Evolutionary conservation across 768 basidiomycete species (phyloP).

Genomic region (Suillus occidentalis): DNA sequence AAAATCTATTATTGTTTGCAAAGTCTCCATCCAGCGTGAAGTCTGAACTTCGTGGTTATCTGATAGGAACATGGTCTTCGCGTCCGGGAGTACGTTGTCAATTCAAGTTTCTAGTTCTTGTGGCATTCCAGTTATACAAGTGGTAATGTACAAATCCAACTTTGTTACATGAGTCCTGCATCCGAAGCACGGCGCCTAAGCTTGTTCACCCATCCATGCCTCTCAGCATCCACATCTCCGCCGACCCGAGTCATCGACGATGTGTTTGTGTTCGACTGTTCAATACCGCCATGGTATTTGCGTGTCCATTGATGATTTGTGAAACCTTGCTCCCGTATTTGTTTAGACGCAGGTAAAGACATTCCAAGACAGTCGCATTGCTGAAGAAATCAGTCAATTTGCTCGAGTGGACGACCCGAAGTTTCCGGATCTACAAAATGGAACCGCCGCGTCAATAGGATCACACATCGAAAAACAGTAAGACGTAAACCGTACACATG

Average conservation of each 20-base stretch:
- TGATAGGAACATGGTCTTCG: too few species aligned
- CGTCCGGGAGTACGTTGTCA: too few species aligned
- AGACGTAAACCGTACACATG: conserved; percentile 5
- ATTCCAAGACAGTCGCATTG: conserved; percentile 11
- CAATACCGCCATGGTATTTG: not conserved
- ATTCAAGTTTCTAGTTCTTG: too few species aligned
- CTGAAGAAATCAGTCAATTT: conserved; percentile 11
- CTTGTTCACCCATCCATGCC: not conserved
- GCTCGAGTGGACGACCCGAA: conserved; percentile 7
- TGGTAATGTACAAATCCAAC: not conserved
- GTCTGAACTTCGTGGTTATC: too few species aligned
- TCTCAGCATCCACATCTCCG: not conserved
- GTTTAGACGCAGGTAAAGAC: not conserved
- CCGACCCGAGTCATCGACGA: not conserved
- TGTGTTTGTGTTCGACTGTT: not conserved
- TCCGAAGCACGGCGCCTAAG: not conserved
- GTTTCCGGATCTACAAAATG: conserved; percentile 9
- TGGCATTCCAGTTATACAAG: not conserved
- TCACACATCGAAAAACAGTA: not conserved
- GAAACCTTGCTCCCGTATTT: not conserved
- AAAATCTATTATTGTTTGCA: too few species aligned
- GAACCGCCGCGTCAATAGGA: not conserved
- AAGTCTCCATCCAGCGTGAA: too few species aligned
- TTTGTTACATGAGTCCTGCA: not conserved
- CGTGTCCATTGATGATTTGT: not conserved